A percentile compares a stretch with the other conserved stretches of the same genome.
phyloP scores from a whole-genome alignment of 2,329 filamentous ascomycete genomes.

The Cordyceps sp. region DNA sequence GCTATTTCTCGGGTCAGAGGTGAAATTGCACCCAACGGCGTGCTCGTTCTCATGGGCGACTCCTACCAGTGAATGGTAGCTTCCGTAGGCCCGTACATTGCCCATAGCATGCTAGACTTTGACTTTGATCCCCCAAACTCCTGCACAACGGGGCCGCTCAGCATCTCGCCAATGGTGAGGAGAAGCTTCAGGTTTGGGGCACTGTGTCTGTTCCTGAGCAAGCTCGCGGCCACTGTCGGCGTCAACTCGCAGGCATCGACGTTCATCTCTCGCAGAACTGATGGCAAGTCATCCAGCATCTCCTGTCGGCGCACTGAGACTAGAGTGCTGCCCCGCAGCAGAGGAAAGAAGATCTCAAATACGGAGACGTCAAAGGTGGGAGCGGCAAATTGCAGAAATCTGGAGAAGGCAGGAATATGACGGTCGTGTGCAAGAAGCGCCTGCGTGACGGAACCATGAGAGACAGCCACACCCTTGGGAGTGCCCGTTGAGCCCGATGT shows the following conservation, averaged over 20 bases:
- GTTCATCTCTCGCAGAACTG: slow-evolving; percentile 42
- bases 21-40: neutral
- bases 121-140: slow-evolving; percentile 53
- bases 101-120: slow-evolving; percentile 55
- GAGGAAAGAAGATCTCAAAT: slow-evolving; percentile 86
- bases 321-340: slow-evolving; percentile 57
- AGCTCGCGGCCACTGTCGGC: slow-evolving; percentile 67
- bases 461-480: slow-evolving; percentile 75
- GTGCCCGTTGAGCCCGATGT: slow-evolving; percentile 81
- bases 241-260: slow-evolving; percentile 82
- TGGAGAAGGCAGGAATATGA: slow-evolving; percentile 57
- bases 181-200: slow-evolving; percentile 55
- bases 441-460: slow-evolving; percentile 66
- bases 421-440: slow-evolving; percentile 66
- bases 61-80: slow-evolving; percentile 67
- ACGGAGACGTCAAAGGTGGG: slow-evolving; percentile 91
- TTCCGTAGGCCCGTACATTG: slow-evolving; percentile 91
- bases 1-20: slow-evolving; percentile 18
- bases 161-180: slow-evolving; percentile 85
- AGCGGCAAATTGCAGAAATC: slow-evolving; percentile 83
- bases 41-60: too few species aligned
- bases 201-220: slow-evolving; percentile 49
- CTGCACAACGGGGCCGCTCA: slow-evolving; percentile 57
- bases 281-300: slow-evolving; percentile 61
- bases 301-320: slow-evolving; percentile 51